Conservation (phyloP, 192 early-diverging fungal species). For the Rhizophagus clarus region DNA sequence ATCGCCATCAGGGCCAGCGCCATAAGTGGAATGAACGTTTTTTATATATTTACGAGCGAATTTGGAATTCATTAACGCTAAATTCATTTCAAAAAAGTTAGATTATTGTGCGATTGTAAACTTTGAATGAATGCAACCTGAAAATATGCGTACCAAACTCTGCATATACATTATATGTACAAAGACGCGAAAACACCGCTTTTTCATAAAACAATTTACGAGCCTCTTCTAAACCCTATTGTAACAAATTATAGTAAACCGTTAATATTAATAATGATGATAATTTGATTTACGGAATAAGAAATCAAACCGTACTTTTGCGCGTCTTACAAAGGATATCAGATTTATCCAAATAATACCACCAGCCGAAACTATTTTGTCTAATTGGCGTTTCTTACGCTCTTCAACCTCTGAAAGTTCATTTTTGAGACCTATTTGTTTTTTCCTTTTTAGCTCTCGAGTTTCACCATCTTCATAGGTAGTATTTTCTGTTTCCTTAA, state of each 20-base stretch:
- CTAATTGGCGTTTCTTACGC: constrained; percentile 54
- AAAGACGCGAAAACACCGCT: neutral
- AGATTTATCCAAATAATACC: constrained; percentile 86
- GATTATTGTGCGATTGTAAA: neutral
- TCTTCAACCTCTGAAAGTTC: constrained; percentile 66
- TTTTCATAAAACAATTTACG: neutral
- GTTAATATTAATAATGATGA: neutral
- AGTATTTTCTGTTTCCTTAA: constrained; percentile 44
- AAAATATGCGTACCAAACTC: neutral
- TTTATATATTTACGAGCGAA: neutral
- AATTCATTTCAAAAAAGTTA: neutral
- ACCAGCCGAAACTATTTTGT: constrained; percentile 57
- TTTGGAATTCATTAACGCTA: neutral
- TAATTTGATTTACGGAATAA: neutral
- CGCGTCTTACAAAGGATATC: constrained; percentile 78
- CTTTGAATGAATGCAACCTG: neutral
- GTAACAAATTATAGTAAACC: neutral
- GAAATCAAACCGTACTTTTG: constrained; percentile 54
- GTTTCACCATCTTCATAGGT: constrained; percentile 59
- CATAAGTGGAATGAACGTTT: neutral
- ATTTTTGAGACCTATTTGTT: constrained; percentile 58
- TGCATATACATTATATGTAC: neutral
- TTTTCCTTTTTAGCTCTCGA: constrained; percentile 51
- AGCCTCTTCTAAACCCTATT: neutral
- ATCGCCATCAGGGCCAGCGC: neutral